Evolutionary conservation across 148 eudicot genomes (phyloP), one percentile per base, ranked within the genome.

Genomic region (Talinum fruticosum): DNA sequence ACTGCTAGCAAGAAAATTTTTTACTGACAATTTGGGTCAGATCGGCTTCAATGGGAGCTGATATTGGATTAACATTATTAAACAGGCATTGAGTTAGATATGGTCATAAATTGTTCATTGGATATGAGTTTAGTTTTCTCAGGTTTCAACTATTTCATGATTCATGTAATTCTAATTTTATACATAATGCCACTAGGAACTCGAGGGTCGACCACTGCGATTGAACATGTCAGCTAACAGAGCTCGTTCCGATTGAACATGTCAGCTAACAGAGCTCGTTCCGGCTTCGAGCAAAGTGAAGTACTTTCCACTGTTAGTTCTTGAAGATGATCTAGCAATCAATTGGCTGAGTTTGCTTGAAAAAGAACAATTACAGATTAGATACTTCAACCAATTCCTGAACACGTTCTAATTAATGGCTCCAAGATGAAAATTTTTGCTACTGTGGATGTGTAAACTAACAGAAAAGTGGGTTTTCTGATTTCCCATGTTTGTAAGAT

Each of bases 141-240:
- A 41, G 47, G 47, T 14, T 2, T 41, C 7, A 41, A 14, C 1
- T 41, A 8, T 41, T 41, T 1, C 47, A 41, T 41, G 7, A 1
- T 10, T 41, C 13, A 41, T 41, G 21, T 23, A 14, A n/a, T 12
- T 57, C 14, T 65, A 47, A 23, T 59, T 73, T 73, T 26, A 26
- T 41, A 28, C 29, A 69, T 64, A 24, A n/a, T 72, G 72, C 44
- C 35, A 36, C 32, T 53, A 93, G 98, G 97, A 91, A 77, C 73
- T 91, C 67, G 93, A 91, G 85, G 98, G 98, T 2, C 86, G 98
- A 41, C 86, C 93, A 32, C 67, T 94, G 75, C 81, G 97, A 78
- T 59, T 94, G 81, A 90, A 88, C 74, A 67, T 86, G 80, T 91
- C 94, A 18, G 83, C 80, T 28, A 86, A 87, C 59, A 86, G 82